Evolutionary conservation across 306 rosid genomes (phyloP).

Genomic region (Oxytropis ochrocephala): DNA sequence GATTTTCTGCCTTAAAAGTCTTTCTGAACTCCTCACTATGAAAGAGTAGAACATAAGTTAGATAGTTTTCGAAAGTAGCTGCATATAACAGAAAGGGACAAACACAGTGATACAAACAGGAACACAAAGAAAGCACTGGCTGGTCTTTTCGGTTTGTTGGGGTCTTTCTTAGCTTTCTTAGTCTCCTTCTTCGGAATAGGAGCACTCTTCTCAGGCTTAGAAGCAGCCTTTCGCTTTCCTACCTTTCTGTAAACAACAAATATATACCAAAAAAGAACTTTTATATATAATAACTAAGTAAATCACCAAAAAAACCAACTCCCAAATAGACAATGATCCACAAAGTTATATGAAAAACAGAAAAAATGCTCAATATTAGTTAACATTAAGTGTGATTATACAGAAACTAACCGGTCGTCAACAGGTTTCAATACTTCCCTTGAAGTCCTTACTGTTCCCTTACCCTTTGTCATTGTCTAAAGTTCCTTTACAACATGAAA

Average conservation of each 20-base stretch:
- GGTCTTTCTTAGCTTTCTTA: constrained; percentile 69
- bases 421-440: constrained; percentile 68
- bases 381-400: neutral
- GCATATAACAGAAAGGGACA: neutral
- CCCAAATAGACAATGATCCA: neutral
- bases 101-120: constrained; percentile 57
- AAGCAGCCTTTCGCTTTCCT: constrained; percentile 76
- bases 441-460: constrained; percentile 42
- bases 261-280: constrained; percentile 18
- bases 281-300: neutral
- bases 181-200: constrained; percentile 41
- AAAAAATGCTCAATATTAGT: neutral
- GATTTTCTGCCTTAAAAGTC: constrained; percentile 72
- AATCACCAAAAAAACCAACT: constrained; percentile 15
- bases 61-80: neutral
- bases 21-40: constrained; percentile 77
- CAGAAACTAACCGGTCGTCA: constrained; percentile 70
- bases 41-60: constrained; percentile 11
- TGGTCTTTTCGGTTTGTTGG: constrained; percentile 87
- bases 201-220: constrained; percentile 32
- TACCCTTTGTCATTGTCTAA: constrained; percentile 65
- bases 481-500: neutral
- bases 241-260: constrained; percentile 71
- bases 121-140: constrained; percentile 89
- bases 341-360: too few relatives aligned